Evolutionary conservation across 2,329 filamentous ascomycete species (phyloP).

Genomic region (Beauveria medogensis): DNA sequence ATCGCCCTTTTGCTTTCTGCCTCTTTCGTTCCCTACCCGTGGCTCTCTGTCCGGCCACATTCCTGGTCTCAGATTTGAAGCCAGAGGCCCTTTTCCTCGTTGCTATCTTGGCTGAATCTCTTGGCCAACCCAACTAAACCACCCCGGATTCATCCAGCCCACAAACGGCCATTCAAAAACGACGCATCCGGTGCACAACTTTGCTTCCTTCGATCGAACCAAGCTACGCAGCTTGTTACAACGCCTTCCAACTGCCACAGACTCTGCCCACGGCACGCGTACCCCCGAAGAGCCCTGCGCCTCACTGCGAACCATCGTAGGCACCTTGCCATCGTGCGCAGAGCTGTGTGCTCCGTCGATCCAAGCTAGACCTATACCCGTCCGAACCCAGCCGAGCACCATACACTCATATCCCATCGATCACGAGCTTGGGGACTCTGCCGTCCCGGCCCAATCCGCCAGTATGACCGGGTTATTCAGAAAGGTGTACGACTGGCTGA

Average conservation of each 20-base stretch:
- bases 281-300: not conserved
- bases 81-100: not conserved
- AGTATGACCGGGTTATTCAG: conserved; percentile 87
- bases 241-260: not conserved
- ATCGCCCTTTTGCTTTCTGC: not conserved
- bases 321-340: not conserved
- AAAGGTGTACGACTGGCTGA: conserved; percentile 94
- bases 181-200: not conserved
- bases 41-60: not conserved
- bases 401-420: not conserved
- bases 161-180: conserved; percentile 3
- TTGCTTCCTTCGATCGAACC: not conserved
- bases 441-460: conserved; percentile 1
- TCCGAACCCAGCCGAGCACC: not conserved
- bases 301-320: not conserved
- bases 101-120: not conserved
- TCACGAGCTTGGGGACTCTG: not conserved
- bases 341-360: not conserved
- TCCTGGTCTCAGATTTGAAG: not conserved
- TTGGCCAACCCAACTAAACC: not conserved
- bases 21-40: not conserved
- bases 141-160: not conserved
- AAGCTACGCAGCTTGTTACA: not conserved
- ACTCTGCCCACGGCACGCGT: not conserved
- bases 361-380: not conserved